Evolutionary conservation across 371 early-diverging fungal genomes (phyloP).

Genomic region (Mucor saturninus): DNA sequence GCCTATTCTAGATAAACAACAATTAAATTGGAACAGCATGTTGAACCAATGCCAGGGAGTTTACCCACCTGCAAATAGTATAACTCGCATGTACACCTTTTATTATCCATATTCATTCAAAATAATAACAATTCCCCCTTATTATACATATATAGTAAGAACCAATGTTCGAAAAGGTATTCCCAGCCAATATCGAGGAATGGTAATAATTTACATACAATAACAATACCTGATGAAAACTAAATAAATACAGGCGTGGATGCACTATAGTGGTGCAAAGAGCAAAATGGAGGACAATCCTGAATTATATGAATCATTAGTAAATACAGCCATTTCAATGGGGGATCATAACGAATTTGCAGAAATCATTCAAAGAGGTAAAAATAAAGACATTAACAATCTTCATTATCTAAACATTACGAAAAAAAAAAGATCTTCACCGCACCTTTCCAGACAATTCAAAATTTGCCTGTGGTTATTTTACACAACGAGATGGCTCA

Average conservation of each 20-base stretch:
- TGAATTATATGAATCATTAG: conserved; percentile 62
- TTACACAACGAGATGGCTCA: background rate
- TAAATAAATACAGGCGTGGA: conserved; percentile 65
- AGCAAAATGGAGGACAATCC: conserved; percentile 60
- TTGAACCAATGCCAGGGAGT: background rate
- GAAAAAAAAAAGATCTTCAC: conserved; percentile 66
- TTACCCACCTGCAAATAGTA: conserved; percentile 24
- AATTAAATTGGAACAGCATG: conserved; percentile 58
- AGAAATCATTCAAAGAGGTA: conserved; percentile 63
- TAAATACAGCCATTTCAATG: conserved; percentile 55
- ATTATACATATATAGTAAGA: conserved; percentile 54
- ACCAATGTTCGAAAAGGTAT: conserved; percentile 80
- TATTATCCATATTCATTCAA: background rate
- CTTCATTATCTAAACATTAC: background rate
- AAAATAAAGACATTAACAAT: background rate
- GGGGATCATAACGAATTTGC: conserved; percentile 63
- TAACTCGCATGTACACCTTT: conserved; percentile 45
- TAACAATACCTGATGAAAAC: background rate
- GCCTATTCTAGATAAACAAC: conserved; percentile 53
- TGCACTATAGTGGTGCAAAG: conserved; percentile 80
- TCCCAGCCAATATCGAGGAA: conserved; percentile 66
- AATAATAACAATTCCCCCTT: background rate
- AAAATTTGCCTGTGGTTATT: conserved; percentile 57
- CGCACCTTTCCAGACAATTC: conserved; percentile 86
- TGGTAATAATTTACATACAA: conserved; percentile 39